These are phyloP conservation scores for Leucocoprinus sp. DNA, from an alignment of 768 basidiomycete species.

Conservation along the genomic window DNA sequence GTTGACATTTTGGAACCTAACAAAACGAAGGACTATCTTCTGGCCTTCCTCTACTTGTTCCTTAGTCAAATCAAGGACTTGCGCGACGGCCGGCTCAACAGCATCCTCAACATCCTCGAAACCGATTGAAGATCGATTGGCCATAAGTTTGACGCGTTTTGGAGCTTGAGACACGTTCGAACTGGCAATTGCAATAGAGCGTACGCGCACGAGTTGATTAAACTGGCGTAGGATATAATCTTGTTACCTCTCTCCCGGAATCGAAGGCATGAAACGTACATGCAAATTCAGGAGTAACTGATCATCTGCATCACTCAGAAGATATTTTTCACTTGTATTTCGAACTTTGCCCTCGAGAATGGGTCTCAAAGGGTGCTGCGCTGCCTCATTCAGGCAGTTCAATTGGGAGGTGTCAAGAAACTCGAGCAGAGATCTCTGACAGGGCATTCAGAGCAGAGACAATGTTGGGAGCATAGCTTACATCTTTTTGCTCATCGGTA, in stretches of 20 bases:
- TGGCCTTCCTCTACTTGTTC: conserved; percentile 41
- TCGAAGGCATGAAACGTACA: conserved; percentile 31
- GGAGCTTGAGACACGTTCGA: conserved; percentile 39
- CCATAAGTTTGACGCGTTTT: conserved; percentile 50
- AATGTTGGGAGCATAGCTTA: neutral
- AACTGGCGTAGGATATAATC: conserved; percentile 35
- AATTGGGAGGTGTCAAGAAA: conserved; percentile 51
- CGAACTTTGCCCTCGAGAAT: conserved; percentile 35
- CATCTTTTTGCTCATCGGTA: conserved; percentile 2
- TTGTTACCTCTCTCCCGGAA: neutral
- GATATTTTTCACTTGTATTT: conserved; percentile 38
- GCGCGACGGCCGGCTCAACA: conserved; percentile 41
- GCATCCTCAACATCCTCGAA: conserved; percentile 61
- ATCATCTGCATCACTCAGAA: conserved; percentile 66
- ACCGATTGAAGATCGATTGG: conserved; percentile 50
- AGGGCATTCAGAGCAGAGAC: neutral
- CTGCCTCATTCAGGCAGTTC: conserved; percentile 63
- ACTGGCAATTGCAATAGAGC: conserved; percentile 46
- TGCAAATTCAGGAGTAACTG: conserved; percentile 61
- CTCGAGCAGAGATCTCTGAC: conserved; percentile 46
- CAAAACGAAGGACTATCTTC: conserved; percentile 47
- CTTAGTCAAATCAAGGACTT: conserved; percentile 44
- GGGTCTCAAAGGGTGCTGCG: conserved; percentile 40
- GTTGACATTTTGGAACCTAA: conserved; percentile 63
- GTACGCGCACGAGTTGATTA: conserved; percentile 59